These are phyloP conservation scores for Populus euphratica DNA, from an alignment of 345 rosid genomes.

Conservation along the genomic window DNA sequence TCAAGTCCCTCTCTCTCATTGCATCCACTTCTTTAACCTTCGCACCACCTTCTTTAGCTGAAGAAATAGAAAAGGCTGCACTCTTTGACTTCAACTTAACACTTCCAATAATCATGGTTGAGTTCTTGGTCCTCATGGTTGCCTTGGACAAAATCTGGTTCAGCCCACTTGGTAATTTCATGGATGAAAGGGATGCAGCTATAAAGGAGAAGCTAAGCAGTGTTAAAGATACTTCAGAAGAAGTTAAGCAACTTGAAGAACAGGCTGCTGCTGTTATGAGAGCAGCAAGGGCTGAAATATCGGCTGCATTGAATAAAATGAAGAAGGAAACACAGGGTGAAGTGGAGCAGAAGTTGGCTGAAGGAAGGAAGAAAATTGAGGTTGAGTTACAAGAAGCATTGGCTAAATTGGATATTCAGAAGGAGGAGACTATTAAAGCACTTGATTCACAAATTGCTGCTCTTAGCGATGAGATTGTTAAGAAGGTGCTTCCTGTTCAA, in stretches of 20 bases:
- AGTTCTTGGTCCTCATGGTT: conserved; percentile 80
- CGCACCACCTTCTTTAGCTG: conserved; percentile 79
- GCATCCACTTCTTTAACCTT: conserved; percentile 44
- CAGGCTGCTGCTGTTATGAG: conserved; percentile 72
- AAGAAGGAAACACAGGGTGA: conserved; percentile 86
- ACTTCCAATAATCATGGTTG: conserved; percentile 76
- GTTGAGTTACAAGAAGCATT: conserved; percentile 76
- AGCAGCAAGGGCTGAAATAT: conserved; percentile 86
- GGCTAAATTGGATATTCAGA: conserved; percentile 71
- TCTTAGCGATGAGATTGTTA: conserved; percentile 76
- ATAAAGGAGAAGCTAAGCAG: conserved; percentile 75
- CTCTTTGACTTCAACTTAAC: conserved; percentile 95
- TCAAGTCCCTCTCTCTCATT: conserved; percentile 58
- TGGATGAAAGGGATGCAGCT: conserved; percentile 72
- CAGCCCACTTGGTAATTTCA: conserved; percentile 82
- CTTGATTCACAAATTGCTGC: conserved; percentile 80
- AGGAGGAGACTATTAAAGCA: conserved; percentile 69
- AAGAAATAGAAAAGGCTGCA: conserved; percentile 72
- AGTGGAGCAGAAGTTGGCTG: conserved; percentile 57
- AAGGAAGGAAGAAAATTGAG: conserved; percentile 75
- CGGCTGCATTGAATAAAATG: conserved; percentile 84
- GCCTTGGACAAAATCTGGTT: conserved; percentile 78
- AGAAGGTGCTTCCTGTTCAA: conserved; percentile 77
- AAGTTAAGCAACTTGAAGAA: conserved; percentile 85
- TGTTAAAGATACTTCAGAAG: conserved; percentile 73